Evolutionary conservation across 441 rosid species (phyloP).

Genomic region (Populus hybrid): DNA sequence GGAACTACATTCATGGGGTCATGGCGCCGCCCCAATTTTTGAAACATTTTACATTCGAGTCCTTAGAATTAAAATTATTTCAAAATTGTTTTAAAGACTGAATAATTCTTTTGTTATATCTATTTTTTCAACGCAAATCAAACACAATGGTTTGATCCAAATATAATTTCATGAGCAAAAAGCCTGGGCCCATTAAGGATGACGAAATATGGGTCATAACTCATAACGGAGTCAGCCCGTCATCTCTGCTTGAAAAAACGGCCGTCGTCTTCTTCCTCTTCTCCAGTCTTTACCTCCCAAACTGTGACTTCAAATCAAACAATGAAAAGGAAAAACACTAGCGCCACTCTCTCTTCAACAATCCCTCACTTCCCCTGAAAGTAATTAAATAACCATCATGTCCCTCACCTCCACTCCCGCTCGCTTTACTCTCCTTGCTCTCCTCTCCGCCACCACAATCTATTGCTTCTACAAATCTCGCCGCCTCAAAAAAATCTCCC

Average conservation of each 20-base stretch:
- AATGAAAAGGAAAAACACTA: neutral
- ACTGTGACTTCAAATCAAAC: neutral
- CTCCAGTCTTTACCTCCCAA: neutral
- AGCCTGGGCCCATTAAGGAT: neutral
- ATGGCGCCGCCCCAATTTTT: too few relatives aligned
- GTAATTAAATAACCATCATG: slow-evolving; percentile 23
- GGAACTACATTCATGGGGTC: too few relatives aligned
- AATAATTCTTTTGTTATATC: too few relatives aligned
- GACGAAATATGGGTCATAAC: neutral
- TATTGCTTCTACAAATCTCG: slow-evolving; percentile 79
- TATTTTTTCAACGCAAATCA: too few relatives aligned
- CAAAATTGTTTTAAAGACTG: too few relatives aligned
- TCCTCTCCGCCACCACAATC: slow-evolving; percentile 78
- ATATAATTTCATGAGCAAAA: neutral
- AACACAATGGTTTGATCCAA: neutral
- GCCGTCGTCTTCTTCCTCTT: neutral
- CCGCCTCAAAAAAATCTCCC: slow-evolving; percentile 44
- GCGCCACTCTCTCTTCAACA: neutral
- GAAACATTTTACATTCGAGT: too few relatives aligned
- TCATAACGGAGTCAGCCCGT: neutral
- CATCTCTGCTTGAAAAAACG: neutral
- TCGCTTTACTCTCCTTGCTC: slow-evolving; percentile 58
- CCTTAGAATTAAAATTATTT: too few relatives aligned
- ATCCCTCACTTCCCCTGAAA: neutral
- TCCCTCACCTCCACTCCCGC: slow-evolving; percentile 45